phyloP scores from a whole-genome alignment of 2,329 filamentous ascomycete species.

The Fusarium pininemorale region DNA sequence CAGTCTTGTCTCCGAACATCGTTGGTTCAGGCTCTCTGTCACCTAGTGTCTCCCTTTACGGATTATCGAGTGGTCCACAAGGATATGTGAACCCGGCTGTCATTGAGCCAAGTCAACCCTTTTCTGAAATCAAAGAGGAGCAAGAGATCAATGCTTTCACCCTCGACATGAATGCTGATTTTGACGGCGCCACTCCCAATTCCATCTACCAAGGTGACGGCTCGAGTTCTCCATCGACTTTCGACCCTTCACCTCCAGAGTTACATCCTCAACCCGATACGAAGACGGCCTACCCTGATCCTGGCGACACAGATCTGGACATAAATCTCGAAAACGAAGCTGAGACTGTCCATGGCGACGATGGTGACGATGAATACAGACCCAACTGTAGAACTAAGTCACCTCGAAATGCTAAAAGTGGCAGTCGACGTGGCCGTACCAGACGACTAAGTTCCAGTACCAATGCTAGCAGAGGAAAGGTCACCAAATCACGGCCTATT shows the following conservation, averaged over 20 bases:
- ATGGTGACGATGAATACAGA: constrained; percentile 9
- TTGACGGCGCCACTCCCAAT: not conserved
- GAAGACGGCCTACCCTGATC: constrained; percentile 17
- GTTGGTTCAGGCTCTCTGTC: constrained; percentile 12
- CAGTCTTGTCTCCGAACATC: constrained; percentile 16
- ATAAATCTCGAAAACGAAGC: not conserved
- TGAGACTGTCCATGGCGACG: not conserved
- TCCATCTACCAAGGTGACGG: not conserved
- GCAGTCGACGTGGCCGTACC: constrained; percentile 16
- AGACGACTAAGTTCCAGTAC: constrained; percentile 8
- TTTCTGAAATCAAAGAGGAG: not conserved
- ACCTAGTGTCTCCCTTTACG: constrained; percentile 18
- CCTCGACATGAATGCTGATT: not conserved
- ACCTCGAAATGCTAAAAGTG: constrained; percentile 1
- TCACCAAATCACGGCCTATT: constrained; percentile 7
- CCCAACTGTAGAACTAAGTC: not conserved
- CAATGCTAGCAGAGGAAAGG: not conserved
- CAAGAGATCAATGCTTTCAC: not conserved
- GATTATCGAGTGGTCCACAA: constrained; percentile 10
- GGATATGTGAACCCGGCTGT: constrained; percentile 29
- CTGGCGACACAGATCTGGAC: constrained; percentile 6
- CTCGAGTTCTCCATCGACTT: not conserved
- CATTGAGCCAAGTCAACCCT: constrained; percentile 18
- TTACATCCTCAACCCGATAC: not conserved
- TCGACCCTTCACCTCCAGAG: not conserved